These are phyloP conservation scores for Malus hybrid DNA, from an alignment of 331 rosid species.

Conservation along the genomic window DNA sequence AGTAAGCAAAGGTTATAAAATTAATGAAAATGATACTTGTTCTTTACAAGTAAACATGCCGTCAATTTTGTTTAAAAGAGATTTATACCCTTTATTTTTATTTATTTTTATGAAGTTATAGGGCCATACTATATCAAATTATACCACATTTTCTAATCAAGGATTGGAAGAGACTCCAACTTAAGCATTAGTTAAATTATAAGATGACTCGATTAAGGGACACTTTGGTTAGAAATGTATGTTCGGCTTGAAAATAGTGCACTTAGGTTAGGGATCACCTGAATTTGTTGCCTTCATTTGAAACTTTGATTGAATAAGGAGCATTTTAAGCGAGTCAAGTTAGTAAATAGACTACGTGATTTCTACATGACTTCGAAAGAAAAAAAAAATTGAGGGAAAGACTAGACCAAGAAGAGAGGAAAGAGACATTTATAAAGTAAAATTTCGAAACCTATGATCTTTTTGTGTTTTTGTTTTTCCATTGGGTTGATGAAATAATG, in stretches of 20 bases:
- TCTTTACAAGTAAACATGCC: neutral
- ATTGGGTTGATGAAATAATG: neutral
- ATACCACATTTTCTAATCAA: neutral
- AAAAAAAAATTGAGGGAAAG: neutral
- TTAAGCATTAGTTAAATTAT: neutral
- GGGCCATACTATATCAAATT: neutral
- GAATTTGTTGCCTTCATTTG: neutral
- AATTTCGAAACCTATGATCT: neutral
- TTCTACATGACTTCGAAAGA: neutral
- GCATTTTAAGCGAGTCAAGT: neutral
- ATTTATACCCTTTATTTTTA: neutral
- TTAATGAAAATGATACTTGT: too few relatives aligned
- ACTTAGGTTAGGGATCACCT: neutral
- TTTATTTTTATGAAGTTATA: neutral
- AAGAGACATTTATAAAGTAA: neutral
- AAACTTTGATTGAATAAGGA: neutral
- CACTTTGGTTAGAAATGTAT: neutral
- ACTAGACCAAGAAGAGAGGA: neutral
- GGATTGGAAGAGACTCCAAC: neutral
- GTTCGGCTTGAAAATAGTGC: neutral
- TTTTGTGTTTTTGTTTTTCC: neutral
- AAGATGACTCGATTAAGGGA: neutral
- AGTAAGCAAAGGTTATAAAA: neutral
- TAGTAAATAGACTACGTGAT: neutral
- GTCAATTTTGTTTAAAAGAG: too few relatives aligned